A percentile compares a stretch with the other conserved stretches of the same genome.
Evolutionary conservation across 371 early-diverging fungal species (phyloP).

Genomic region (Circinella umbellata): DNA sequence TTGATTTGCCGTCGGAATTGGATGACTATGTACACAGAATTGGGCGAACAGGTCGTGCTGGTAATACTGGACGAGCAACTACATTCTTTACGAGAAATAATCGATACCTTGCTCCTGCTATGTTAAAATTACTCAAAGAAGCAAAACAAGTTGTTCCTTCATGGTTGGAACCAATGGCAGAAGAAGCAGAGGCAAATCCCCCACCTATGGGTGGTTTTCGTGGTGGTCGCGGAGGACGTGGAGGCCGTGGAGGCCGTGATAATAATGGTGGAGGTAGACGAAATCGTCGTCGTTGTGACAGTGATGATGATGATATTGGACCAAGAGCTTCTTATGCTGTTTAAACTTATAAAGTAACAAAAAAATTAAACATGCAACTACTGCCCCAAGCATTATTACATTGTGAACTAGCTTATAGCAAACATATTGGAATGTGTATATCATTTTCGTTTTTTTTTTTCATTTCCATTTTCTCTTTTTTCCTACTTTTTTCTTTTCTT

Average conservation of each 20-base stretch:
- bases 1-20: constrained; percentile 90
- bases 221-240: constrained; percentile 54
- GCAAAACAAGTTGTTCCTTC: constrained; percentile 57
- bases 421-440: constrained; percentile 8
- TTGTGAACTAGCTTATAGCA: not conserved
- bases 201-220: constrained; percentile 18
- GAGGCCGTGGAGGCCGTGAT: constrained; percentile 26
- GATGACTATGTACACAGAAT: constrained; percentile 96
- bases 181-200: constrained; percentile 16
- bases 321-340: constrained; percentile 14
- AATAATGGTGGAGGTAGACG: constrained; percentile 11
- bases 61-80: constrained; percentile 91
- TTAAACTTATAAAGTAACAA: not conserved
- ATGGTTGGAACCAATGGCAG: constrained; percentile 64
- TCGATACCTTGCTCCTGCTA: constrained; percentile 73
- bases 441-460: not conserved
- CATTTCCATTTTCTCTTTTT: not conserved
- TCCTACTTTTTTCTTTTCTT: constrained; percentile 10
- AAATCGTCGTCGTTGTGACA: constrained; percentile 13
- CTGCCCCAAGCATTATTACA: not conserved
- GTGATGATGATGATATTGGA: constrained; percentile 25
- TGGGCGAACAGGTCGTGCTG: constrained; percentile 97
- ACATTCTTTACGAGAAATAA: constrained; percentile 96
- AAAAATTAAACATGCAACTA: not conserved
- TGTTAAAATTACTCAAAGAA: constrained; percentile 78